phyloP scores from a whole-genome alignment of 2,329 filamentous ascomycete species.

The Emydomyces testavorans region DNA sequence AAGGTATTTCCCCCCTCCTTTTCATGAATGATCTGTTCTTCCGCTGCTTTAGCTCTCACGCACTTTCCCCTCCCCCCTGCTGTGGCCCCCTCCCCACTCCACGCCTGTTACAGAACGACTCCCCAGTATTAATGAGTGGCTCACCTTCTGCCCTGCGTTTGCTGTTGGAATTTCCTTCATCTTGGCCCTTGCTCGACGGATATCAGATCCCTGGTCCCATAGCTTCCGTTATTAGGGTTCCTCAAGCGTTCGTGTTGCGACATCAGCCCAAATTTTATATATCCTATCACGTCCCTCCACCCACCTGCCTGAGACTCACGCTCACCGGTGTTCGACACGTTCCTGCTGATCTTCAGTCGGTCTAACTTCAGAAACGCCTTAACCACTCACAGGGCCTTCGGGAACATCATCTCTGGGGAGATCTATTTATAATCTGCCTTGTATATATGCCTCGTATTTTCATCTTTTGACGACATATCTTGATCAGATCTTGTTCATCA shows the following conservation, averaged over 20 bases:
- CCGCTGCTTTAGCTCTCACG: background rate
- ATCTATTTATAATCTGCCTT: constrained; percentile 9
- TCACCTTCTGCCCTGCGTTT: constrained; percentile 3
- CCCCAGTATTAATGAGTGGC: background rate
- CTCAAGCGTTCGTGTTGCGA: constrained; percentile 7
- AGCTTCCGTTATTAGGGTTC: constrained; percentile 7
- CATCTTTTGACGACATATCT: background rate
- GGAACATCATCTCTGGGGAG: background rate
- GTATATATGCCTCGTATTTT: constrained; percentile 7
- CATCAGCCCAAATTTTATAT: constrained; percentile 12
- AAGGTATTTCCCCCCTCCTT: background rate
- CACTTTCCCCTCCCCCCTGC: background rate
- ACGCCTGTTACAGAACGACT: constrained; percentile 5
- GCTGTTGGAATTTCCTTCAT: background rate
- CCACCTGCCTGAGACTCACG: background rate
- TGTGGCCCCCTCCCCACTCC: constrained; percentile 9
- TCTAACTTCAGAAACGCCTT: background rate
- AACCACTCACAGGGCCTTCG: background rate
- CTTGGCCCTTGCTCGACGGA: constrained; percentile 9
- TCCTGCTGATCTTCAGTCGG: background rate
- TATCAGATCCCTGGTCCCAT: constrained; percentile 7
- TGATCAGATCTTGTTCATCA: background rate
- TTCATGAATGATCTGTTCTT: background rate
- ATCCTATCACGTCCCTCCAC: constrained; percentile 10
- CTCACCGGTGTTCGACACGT: background rate